Percentiles rank a stretch among this genome's conserved stretches.
Conservation (phyloP, 2,329 filamentous ascomycete genomes). For the Trichoderma breve region DNA sequence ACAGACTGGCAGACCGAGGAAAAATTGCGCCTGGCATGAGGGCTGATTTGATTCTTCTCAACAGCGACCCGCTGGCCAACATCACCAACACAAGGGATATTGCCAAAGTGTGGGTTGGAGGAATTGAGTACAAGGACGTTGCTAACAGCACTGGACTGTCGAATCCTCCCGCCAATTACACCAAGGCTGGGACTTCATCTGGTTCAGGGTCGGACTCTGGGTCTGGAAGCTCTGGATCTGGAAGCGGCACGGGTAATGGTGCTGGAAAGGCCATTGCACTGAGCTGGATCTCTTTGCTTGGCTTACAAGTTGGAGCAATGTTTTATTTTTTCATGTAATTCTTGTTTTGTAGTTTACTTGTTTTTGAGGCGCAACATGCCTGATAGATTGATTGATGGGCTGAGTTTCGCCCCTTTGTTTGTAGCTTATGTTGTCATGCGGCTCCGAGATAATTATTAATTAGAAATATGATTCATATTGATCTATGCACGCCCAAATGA, state of each 20-base stretch:
- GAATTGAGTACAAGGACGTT: slow-evolving; percentile 8
- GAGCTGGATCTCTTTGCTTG: not conserved
- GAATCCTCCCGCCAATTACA: not conserved
- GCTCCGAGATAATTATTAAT: not conserved
- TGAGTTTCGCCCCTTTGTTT: not conserved
- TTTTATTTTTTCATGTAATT: not conserved
- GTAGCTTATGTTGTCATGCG: not conserved
- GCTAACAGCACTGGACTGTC: not conserved
- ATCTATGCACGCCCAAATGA: not conserved
- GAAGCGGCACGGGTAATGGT: not conserved
- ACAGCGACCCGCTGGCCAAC: not conserved
- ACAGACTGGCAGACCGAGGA: not conserved
- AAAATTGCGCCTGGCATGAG: slow-evolving; percentile 1
- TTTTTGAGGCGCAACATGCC: not conserved
- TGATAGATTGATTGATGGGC: not conserved
- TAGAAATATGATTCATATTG: not conserved
- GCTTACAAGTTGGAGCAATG: not conserved
- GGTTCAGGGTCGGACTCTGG: not conserved
- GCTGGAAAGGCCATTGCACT: not conserved
- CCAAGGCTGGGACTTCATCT: not conserved
- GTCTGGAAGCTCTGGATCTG: not conserved
- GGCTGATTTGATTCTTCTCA: not conserved
- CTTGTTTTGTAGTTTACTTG: not conserved
- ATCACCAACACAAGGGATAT: slow-evolving; percentile 7
- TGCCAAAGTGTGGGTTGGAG: slow-evolving; percentile 1